Conservation (phyloP, 1,139 yeast genomes). For the Candida labiduridarum region DNA sequence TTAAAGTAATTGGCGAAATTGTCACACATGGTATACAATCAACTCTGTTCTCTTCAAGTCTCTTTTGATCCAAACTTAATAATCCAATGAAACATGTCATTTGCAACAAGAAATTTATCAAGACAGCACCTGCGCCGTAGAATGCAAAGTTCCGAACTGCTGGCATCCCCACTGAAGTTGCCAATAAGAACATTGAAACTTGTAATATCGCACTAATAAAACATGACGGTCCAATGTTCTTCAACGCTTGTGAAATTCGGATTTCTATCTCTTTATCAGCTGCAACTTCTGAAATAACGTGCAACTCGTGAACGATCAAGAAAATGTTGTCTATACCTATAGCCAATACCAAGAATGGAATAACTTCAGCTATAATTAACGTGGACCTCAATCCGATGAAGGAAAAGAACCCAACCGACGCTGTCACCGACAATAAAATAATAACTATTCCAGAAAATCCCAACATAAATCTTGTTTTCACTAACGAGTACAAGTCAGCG, state of each 20-base stretch:
- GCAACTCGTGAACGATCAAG: conserved; percentile 77
- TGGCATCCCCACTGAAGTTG: conserved; percentile 87
- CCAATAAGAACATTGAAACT: conserved; percentile 73
- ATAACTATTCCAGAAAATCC: conserved; percentile 83
- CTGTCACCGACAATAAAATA: conserved; percentile 74
- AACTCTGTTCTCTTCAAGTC: conserved; percentile 59
- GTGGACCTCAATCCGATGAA: conserved; percentile 79
- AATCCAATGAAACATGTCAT: conserved; percentile 80
- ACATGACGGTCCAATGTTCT: conserved; percentile 85
- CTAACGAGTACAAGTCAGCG: conserved; percentile 33
- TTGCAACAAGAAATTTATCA: conserved; percentile 76
- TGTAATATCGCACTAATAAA: conserved; percentile 77
- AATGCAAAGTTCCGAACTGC: conserved; percentile 92
- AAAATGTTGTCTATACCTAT: conserved; percentile 95
- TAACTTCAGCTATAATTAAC: conserved; percentile 91
- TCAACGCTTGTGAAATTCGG: conserved; percentile 64
- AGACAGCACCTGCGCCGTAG: conserved; percentile 85
- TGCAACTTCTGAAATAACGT: conserved; percentile 46
- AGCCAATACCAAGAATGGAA: conserved; percentile 91
- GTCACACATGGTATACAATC: conserved; percentile 61
- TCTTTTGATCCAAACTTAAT: conserved; percentile 64
- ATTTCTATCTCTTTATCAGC: conserved; percentile 36
- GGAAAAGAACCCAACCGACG: conserved; percentile 84
- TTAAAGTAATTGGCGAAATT: conserved; percentile 15
- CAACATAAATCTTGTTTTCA: conserved; percentile 67